A percentile compares a stretch with the other conserved stretches of the same genome.
Evolutionary conservation across 352 stramenopile species (phyloP).

Genomic region (Phytophthora aleatoria): DNA sequence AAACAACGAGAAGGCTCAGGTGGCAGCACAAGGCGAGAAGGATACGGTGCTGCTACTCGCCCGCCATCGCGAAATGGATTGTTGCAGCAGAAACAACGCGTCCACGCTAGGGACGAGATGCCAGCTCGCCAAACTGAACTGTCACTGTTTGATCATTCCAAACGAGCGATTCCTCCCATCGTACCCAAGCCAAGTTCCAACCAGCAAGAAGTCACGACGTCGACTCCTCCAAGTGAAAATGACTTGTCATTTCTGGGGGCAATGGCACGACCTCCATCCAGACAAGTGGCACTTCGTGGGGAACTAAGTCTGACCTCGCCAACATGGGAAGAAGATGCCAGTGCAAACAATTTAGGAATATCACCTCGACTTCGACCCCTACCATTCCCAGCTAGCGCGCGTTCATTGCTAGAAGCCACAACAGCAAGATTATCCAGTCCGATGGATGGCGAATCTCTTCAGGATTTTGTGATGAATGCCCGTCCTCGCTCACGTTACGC

Average conservation of each 20-base stretch:
- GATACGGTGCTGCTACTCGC: not conserved
- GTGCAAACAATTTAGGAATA: not conserved
- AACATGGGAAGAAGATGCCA: constrained; percentile 19
- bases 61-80: constrained; percentile 17
- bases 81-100: constrained; percentile 5
- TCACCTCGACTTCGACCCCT: constrained; percentile 24
- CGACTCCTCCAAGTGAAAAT: not conserved
- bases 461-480: constrained; percentile 39
- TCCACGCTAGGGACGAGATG: not conserved
- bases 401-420: constrained; percentile 12
- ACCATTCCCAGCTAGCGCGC: constrained; percentile 9
- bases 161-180: constrained; percentile 6
- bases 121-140: not conserved
- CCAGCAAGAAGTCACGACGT: constrained; percentile 22
- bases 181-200: constrained; percentile 22
- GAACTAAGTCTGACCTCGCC: constrained; percentile 30
- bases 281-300: constrained; percentile 43
- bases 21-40: constrained; percentile 16
- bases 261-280: constrained; percentile 27
- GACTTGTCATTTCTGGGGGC: not conserved
- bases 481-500: constrained; percentile 62
- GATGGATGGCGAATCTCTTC: constrained; percentile 16
- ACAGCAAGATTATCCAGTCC: constrained; percentile 7
- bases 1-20: constrained; percentile 23
- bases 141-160: not conserved